Conservation (phyloP, 352 stramenopile species). For the Ophiocytium majus region DNA sequence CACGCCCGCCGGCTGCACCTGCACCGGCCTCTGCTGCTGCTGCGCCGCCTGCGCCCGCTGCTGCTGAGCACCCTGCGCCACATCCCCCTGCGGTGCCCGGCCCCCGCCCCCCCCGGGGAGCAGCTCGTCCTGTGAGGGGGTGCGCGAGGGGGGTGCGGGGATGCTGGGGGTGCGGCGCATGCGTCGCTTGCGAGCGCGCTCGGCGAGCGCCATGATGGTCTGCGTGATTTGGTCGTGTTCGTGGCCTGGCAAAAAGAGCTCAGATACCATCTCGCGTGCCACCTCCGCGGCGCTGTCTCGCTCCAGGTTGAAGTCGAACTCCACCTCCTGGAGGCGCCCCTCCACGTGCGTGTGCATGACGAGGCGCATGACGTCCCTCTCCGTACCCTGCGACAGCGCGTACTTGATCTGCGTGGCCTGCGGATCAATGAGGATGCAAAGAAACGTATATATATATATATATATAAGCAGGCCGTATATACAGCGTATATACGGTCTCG, state of each 20-base stretch:
- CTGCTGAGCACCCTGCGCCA: not conserved
- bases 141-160: not conserved
- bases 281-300: slow-evolving; percentile 42
- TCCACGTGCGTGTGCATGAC: slow-evolving; percentile 53
- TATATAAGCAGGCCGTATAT: no score
- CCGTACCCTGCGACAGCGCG: slow-evolving; percentile 37
- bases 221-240: slow-evolving; percentile 43
- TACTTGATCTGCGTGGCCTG: slow-evolving; percentile 46
- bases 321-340: slow-evolving; percentile 46
- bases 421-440: not conserved
- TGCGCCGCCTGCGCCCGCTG: not conserved
- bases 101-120: not conserved
- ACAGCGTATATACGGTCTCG: no score
- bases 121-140: not conserved
- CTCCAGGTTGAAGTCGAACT: slow-evolving; percentile 55
- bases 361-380: slow-evolving; percentile 48
- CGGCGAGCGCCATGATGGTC: slow-evolving; percentile 40
- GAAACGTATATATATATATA: no score
- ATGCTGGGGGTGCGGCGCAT: slow-evolving; percentile 15
- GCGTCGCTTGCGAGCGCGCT: slow-evolving; percentile 33
- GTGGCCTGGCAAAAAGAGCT: slow-evolving; percentile 41
- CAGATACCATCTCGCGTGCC: slow-evolving; percentile 43
- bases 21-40: not conserved
- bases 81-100: not conserved
- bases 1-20: not conserved